A percentile compares a stretch with the other conserved stretches of the same genome.
phyloP scores from a whole-genome alignment of 2,329 filamentous ascomycete genomes.

The Microcyclosporella mali region DNA sequence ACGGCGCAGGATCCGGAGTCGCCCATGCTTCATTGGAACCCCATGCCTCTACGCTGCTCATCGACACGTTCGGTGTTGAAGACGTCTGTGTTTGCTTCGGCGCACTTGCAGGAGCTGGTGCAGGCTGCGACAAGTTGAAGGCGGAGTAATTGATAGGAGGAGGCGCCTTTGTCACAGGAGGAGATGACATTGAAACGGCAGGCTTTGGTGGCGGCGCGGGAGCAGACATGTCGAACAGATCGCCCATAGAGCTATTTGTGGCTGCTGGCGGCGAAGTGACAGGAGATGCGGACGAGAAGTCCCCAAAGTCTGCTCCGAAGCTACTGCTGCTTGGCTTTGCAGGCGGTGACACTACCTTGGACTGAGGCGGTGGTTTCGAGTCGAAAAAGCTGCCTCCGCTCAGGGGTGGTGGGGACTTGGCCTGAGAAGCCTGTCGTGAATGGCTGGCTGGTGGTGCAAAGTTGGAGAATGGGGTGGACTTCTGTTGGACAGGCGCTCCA shows the following conservation, averaged over 20 bases:
- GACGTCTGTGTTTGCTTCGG: constrained; percentile 30
- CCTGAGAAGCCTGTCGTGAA: constrained; percentile 38
- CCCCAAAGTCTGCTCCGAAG: constrained; percentile 40
- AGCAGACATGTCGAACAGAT: constrained; percentile 68
- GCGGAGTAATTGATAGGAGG: constrained; percentile 42
- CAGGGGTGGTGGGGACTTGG: constrained; percentile 38
- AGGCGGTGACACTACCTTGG: constrained; percentile 32
- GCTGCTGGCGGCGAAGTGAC: constrained; percentile 36
- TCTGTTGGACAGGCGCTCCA: constrained; percentile 41
- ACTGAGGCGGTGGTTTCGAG: constrained; percentile 46
- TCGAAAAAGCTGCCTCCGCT: constrained; percentile 83
- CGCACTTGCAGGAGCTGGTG: constrained; percentile 37
- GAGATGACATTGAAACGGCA: constrained; percentile 29
- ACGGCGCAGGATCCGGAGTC: constrained; percentile 46
- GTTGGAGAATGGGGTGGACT: constrained; percentile 60
- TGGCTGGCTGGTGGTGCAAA: constrained; percentile 50
- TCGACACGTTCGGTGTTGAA: constrained; percentile 33
- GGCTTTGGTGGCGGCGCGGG: constrained; percentile 35
- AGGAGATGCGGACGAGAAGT: constrained; percentile 58
- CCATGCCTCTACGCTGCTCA: constrained; percentile 67
- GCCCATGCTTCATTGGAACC: constrained; percentile 78
- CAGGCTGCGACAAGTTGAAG: constrained; percentile 66
- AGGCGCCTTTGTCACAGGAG: constrained; percentile 6
- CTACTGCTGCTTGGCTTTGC: constrained; percentile 39
- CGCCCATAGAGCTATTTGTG: constrained; percentile 55